phyloP scores from a whole-genome alignment of 495 filamentous ascomycete species.

The Penicillium bialowiezense region DNA sequence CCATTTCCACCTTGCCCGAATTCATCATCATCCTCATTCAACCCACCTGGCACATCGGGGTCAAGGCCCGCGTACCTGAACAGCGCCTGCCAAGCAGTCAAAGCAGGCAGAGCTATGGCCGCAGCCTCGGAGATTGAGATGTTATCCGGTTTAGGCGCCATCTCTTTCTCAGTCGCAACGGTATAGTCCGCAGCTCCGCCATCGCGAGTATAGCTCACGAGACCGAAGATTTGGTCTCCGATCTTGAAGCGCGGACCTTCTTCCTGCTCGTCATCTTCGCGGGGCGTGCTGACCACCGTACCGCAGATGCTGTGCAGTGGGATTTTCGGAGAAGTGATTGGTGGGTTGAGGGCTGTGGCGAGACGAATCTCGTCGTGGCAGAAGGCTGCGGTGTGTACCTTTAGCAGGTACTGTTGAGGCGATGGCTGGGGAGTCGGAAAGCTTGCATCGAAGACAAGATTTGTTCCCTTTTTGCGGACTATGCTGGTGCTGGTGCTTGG shows the following conservation, averaged over 20 bases:
- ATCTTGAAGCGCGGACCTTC: constrained; percentile 42
- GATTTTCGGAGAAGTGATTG: constrained; percentile 42
- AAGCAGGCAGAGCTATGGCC: constrained; percentile 49
- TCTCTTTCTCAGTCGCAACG: constrained; percentile 48
- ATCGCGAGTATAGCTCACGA: constrained; percentile 43
- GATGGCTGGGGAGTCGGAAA: constrained; percentile 39
- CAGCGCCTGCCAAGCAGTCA: constrained; percentile 60
- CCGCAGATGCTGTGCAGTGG: constrained; percentile 59
- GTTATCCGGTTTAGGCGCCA: constrained; percentile 47
- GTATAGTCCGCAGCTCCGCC: constrained; percentile 53
- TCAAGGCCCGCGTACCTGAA: constrained; percentile 48
- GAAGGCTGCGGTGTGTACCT: constrained; percentile 54
- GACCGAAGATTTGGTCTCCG: constrained; percentile 53
- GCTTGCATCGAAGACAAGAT: constrained; percentile 32
- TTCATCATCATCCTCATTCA: constrained; percentile 6
- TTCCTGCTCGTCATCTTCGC: constrained; percentile 32
- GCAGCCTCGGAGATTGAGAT: constrained; percentile 49
- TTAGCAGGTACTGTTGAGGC: constrained; percentile 54
- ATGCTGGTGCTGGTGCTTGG: constrained; percentile 3
- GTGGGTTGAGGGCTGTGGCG: constrained; percentile 41
- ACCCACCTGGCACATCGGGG: constrained; percentile 12
- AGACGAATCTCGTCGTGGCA: constrained; percentile 54
- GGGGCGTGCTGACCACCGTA: constrained; percentile 47
- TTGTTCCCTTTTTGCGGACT: constrained; percentile 19
- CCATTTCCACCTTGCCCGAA: background rate